Evolutionary conservation across 805 yeast genomes (phyloP).

Genomic region (Myxozyma lipomycoides): DNA sequence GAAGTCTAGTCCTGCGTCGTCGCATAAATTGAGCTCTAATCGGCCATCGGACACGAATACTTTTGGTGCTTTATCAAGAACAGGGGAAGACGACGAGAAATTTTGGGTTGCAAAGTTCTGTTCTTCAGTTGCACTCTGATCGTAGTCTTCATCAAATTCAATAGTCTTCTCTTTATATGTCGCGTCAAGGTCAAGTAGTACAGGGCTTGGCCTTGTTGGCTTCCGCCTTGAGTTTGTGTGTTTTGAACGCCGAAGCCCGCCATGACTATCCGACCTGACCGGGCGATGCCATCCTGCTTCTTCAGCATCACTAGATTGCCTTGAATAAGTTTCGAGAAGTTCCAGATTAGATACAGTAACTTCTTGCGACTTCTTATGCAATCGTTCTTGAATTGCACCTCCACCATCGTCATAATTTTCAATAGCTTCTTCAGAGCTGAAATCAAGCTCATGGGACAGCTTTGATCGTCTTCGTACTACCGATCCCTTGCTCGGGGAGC

Average conservation of each 20-base stretch:
- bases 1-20: background rate
- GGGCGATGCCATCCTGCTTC: background rate
- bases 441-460: slow-evolving; percentile 19
- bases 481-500: background rate
- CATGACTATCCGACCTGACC: background rate
- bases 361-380: slow-evolving; percentile 3
- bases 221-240: background rate
- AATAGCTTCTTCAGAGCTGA: slow-evolving; percentile 5
- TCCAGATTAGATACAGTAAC: slow-evolving; percentile 15
- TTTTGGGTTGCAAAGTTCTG: no score
- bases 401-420: slow-evolving; percentile 22
- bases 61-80: slow-evolving; percentile 5
- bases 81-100: no score
- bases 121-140: background rate
- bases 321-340: background rate
- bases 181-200: background rate
- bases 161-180: background rate
- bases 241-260: background rate
- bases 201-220: background rate
- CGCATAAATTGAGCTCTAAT: slow-evolving; percentile 10
- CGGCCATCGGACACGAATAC: slow-evolving; percentile 14
- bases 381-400: slow-evolving; percentile 12
- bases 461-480: slow-evolving; percentile 18
- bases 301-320: background rate
- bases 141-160: background rate